These are phyloP conservation scores for Salix brachista DNA, from an alignment of 345 rosid species.

Conservation along the genomic window DNA sequence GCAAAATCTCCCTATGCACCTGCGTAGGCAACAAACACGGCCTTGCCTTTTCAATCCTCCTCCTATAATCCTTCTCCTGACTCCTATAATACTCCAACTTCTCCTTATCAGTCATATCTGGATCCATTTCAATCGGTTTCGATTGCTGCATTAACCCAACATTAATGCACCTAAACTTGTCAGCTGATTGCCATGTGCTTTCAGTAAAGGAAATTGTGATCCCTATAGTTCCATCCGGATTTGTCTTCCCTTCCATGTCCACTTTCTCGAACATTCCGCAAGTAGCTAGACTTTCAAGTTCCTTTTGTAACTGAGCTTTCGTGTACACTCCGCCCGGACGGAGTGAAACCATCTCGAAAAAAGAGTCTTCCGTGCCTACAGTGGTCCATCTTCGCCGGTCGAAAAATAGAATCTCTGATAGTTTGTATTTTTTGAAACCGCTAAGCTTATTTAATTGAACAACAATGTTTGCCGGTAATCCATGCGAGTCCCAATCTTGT, in stretches of 20 bases:
- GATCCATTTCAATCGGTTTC: slow-evolving; percentile 79
- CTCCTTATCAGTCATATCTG: slow-evolving; percentile 97
- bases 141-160: slow-evolving; percentile 86
- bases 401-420: slow-evolving; percentile 75
- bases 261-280: slow-evolving; percentile 99
- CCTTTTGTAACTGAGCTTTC: slow-evolving; percentile 71
- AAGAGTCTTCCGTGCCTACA: slow-evolving; percentile 80
- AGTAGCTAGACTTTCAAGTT: slow-evolving; percentile 81
- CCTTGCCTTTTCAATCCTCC: slow-evolving; percentile 73
- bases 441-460: slow-evolving; percentile 83
- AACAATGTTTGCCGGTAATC: slow-evolving; percentile 76
- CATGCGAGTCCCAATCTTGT: slow-evolving; percentile 85
- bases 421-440: slow-evolving; percentile 76
- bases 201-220: slow-evolving; percentile 70
- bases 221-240: slow-evolving; percentile 70
- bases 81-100: slow-evolving; percentile 72
- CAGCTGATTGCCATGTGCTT: slow-evolving; percentile 92
- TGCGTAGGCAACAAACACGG: slow-evolving; percentile 67
- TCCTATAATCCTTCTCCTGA: slow-evolving; percentile 84
- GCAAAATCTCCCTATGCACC: slow-evolving; percentile 59
- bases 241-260: slow-evolving; percentile 80
- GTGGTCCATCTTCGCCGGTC: slow-evolving; percentile 58
- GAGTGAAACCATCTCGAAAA: slow-evolving; percentile 92
- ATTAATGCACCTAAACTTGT: slow-evolving; percentile 78
- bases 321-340: slow-evolving; percentile 84